These are phyloP conservation scores for Lecanicillium sp. DNA, from an alignment of 2,329 filamentous ascomycete genomes.

Conservation along the genomic window DNA sequence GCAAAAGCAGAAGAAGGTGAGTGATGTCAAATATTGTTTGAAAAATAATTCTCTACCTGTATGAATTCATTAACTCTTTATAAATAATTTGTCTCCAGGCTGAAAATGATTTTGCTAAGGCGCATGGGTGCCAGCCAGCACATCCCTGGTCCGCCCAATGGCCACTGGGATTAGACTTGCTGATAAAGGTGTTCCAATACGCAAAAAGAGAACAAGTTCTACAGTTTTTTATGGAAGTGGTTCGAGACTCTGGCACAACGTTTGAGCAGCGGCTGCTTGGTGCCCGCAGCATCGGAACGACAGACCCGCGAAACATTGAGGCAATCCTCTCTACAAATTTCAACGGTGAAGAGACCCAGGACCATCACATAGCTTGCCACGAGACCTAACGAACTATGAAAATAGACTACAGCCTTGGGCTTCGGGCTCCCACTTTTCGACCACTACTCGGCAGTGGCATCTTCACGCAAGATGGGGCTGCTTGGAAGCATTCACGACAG, in stretches of 20 bases:
- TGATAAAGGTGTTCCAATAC: conserved; percentile 2
- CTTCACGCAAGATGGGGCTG: conserved; percentile 13
- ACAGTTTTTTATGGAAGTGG: conserved; percentile 7
- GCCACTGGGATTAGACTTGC: conserved; percentile 9
- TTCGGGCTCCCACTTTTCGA: background rate
- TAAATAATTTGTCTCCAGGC: no score
- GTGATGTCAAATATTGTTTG: no score
- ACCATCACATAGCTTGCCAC: no score
- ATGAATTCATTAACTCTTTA: no score
- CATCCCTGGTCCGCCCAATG: conserved; percentile 6
- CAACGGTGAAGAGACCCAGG: no score
- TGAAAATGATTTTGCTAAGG: conserved; percentile 2
- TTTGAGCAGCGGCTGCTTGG: conserved; percentile 14
- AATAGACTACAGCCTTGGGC: conserved; percentile 7
- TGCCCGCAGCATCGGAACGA: conserved; percentile 10
- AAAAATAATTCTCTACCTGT: no score
- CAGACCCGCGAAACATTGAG: conserved; percentile 44
- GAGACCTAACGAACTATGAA: no score
- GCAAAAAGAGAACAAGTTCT: conserved; percentile 4
- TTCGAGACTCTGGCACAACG: conserved; percentile 2
- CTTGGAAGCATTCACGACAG: conserved; percentile 29
- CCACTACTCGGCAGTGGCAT: conserved; percentile 16
- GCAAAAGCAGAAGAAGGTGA: no score
- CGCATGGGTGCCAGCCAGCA: conserved; percentile 11
- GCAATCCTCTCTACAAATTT: conserved; percentile 45